Conservation (phyloP, 2,329 filamentous ascomycete species). For the Claviceps fusiformis region DNA sequence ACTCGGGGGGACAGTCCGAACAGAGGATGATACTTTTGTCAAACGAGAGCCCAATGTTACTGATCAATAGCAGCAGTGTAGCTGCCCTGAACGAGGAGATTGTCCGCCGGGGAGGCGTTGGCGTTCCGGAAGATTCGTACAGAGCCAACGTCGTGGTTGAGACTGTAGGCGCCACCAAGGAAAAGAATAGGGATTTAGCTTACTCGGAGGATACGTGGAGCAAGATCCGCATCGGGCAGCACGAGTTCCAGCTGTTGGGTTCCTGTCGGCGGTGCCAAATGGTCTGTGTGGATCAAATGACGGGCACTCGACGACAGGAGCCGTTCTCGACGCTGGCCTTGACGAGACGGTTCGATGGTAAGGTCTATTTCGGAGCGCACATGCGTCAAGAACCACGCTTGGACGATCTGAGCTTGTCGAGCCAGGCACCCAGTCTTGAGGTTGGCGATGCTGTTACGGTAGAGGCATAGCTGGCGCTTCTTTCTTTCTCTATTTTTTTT, state of each 20-base stretch:
- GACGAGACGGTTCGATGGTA: slow-evolving; percentile 68
- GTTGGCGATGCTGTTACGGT: slow-evolving; percentile 33
- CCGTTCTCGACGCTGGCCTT: slow-evolving; percentile 82
- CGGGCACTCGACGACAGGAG: slow-evolving; percentile 63
- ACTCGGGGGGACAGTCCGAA: slow-evolving; percentile 22
- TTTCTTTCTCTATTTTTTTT: not conserved
- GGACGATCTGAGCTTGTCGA: slow-evolving; percentile 7
- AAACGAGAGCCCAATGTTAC: slow-evolving; percentile 87
- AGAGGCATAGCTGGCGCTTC: slow-evolving; percentile 1
- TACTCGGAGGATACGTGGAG: slow-evolving; percentile 77
- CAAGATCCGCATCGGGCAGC: slow-evolving; percentile 48
- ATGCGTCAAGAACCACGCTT: slow-evolving; percentile 35
- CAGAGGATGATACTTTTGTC: slow-evolving; percentile 57
- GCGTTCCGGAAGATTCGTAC: slow-evolving; percentile 62
- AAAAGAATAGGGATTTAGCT: slow-evolving; percentile 30
- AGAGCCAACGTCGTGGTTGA: slow-evolving; percentile 73
- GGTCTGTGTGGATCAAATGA: slow-evolving; percentile 85
- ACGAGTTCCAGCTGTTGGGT: slow-evolving; percentile 60
- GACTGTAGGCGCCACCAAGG: slow-evolving; percentile 18
- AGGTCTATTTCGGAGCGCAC: slow-evolving; percentile 83
- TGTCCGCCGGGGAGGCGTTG: slow-evolving; percentile 42
- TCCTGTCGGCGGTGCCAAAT: slow-evolving; percentile 86
- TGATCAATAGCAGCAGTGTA: slow-evolving; percentile 69
- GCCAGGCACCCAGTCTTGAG: slow-evolving; percentile 26
- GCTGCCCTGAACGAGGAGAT: slow-evolving; percentile 66